Evolutionary conservation across 2,329 filamentous ascomycete genomes (phyloP).

Genomic region (Stagonosporopsis cucurbitacearum): DNA sequence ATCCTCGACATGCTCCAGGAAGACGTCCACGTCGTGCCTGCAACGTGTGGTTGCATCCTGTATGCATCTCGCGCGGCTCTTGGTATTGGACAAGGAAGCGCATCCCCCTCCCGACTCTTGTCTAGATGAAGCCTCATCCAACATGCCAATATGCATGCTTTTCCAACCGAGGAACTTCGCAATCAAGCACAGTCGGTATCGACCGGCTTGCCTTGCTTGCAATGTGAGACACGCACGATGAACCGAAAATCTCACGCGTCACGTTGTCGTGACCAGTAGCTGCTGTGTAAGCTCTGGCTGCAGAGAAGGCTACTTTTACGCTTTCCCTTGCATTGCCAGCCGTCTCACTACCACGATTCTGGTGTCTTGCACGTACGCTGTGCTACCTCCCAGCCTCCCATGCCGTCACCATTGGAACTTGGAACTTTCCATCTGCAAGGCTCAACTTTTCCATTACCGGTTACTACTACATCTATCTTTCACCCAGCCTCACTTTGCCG

Average conservation of each 20-base stretch:
- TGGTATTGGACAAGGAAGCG: conserved; percentile 17
- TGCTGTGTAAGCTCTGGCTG: conserved; percentile 13
- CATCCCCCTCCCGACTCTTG: conserved; percentile 9
- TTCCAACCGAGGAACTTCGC: conserved; percentile 7
- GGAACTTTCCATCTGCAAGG: neutral
- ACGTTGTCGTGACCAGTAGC: conserved; percentile 8
- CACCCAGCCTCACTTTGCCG: too few relatives aligned
- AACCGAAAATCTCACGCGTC: conserved; percentile 12
- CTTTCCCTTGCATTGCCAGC: conserved; percentile 1
- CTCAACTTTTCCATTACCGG: neutral
- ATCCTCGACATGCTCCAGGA: conserved; percentile 8
- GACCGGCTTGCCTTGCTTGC: conserved; percentile 14
- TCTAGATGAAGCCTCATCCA: conserved; percentile 4
- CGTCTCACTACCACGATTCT: conserved; percentile 10
- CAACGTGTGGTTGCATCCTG: conserved; percentile 14
- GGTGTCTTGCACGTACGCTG: conserved; percentile 10
- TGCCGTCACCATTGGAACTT: conserved; percentile 2
- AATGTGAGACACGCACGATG: conserved; percentile 8
- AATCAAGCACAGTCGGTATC: conserved; percentile 1
- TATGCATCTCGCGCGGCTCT: conserved; percentile 9
- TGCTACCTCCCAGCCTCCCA: conserved; percentile 3
- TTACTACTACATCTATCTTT: too few relatives aligned
- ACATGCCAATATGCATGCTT: conserved; percentile 7
- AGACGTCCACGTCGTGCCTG: conserved; percentile 25
- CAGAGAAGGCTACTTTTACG: conserved; percentile 14